A percentile compares a stretch with the other conserved stretches of the same genome.
Evolutionary conservation across 2,329 filamentous ascomycete genomes (phyloP).

Genomic region (Phialophora macrospora): DNA sequence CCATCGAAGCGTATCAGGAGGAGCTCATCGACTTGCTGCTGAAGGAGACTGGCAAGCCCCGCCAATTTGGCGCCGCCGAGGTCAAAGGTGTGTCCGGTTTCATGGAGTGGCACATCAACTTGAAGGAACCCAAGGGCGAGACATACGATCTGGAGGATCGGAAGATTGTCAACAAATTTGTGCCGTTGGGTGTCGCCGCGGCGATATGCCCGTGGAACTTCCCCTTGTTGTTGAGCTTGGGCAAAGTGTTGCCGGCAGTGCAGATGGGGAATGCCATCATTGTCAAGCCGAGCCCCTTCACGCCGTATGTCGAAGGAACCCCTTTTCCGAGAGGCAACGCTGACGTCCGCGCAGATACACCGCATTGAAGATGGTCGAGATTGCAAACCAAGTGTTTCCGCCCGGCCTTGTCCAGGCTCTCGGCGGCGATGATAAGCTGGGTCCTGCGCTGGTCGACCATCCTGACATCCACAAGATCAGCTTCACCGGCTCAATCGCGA

Average conservation of each 20-base stretch:
- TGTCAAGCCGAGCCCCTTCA: slow-evolving; percentile 57
- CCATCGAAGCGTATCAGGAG: slow-evolving; percentile 48
- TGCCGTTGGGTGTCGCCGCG: slow-evolving; percentile 54
- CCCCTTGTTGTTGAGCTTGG: slow-evolving; percentile 49
- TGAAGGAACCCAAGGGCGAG: slow-evolving; percentile 49
- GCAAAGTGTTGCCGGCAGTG: slow-evolving; percentile 63
- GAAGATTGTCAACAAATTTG: slow-evolving; percentile 51
- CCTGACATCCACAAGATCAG: slow-evolving; percentile 65
- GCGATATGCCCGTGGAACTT: slow-evolving; percentile 58
- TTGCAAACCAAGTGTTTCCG: slow-evolving; percentile 64
- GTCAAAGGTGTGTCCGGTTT: slow-evolving; percentile 4
- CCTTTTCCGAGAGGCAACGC: background rate
- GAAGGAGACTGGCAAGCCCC: slow-evolving; percentile 59
- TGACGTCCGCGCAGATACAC: slow-evolving; percentile 24
- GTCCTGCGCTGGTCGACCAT: slow-evolving; percentile 62
- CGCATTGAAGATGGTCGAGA: slow-evolving; percentile 62
- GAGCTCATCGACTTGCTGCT: slow-evolving; percentile 54
- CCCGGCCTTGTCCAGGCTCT: slow-evolving; percentile 66
- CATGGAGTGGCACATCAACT: slow-evolving; percentile 27
- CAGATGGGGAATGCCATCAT: slow-evolving; percentile 63
- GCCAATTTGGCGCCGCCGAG: slow-evolving; percentile 13
- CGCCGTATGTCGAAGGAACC: slow-evolving; percentile 25
- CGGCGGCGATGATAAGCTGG: slow-evolving; percentile 64
- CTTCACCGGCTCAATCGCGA: slow-evolving; percentile 66
- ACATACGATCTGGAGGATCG: slow-evolving; percentile 52